Evolutionary conservation across 768 basidiomycete genomes (phyloP).

Genomic region (Tylopilus sp.): DNA sequence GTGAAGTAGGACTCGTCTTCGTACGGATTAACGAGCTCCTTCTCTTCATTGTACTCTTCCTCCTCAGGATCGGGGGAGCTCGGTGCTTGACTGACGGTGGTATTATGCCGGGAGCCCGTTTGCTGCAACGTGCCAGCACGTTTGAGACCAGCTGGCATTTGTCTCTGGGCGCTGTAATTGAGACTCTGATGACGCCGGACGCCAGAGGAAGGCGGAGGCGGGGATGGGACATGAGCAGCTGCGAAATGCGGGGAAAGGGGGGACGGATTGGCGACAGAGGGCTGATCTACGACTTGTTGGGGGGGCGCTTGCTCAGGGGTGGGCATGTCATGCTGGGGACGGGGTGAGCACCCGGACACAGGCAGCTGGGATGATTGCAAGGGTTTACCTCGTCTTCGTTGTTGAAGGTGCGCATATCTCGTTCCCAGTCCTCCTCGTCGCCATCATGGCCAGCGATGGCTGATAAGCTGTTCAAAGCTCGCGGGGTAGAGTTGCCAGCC

Average conservation of each 20-base stretch:
- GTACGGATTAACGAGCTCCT: constrained; percentile 38
- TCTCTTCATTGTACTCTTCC: constrained; percentile 53
- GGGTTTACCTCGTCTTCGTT: constrained; percentile 64
- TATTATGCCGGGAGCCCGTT: constrained; percentile 40
- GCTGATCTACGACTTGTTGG: constrained; percentile 50
- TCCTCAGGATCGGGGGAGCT: constrained; percentile 50
- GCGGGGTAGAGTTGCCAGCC: constrained; percentile 62
- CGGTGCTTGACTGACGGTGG: constrained; percentile 35
- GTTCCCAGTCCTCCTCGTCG: constrained; percentile 87
- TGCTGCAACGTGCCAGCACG: constrained; percentile 67
- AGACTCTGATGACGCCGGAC: constrained; percentile 81
- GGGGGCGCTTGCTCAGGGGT: constrained; percentile 33
- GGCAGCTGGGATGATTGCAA: constrained; percentile 3
- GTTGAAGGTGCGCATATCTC: constrained; percentile 52
- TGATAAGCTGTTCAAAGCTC: constrained; percentile 76
- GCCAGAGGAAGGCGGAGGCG: constrained; percentile 64
- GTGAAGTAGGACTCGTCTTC: constrained; percentile 58
- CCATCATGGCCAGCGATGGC: constrained; percentile 85
- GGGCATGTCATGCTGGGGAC: constrained; percentile 22
- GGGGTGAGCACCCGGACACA: background rate
- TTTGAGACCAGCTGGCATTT: constrained; percentile 55
- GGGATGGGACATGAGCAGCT: constrained; percentile 54
- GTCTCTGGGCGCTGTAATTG: constrained; percentile 63
- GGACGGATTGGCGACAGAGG: constrained; percentile 38
- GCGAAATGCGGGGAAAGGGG: constrained; percentile 65